phyloP scores from a whole-genome alignment of 2,329 filamentous ascomycete species.

The Zymoseptoria tritici region DNA sequence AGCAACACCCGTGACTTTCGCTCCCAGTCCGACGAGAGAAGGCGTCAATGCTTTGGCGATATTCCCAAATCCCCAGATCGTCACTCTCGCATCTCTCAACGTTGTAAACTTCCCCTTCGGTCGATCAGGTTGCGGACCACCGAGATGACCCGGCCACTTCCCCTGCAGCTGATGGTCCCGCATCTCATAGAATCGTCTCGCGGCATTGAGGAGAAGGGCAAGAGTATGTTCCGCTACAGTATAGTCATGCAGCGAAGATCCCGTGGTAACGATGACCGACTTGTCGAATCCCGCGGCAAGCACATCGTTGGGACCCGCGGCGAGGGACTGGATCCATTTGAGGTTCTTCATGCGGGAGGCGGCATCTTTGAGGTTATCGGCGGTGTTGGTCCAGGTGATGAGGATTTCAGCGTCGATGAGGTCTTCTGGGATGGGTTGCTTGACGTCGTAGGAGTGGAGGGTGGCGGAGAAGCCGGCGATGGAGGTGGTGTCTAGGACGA shows the following conservation, averaged over 20 bases:
- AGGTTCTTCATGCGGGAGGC: constrained; percentile 49
- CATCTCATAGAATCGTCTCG: constrained; percentile 55
- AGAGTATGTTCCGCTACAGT: constrained; percentile 60
- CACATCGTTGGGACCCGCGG: constrained; percentile 60
- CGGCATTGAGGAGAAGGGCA: constrained; percentile 49
- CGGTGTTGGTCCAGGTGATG: constrained; percentile 55
- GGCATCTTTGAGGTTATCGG: constrained; percentile 53
- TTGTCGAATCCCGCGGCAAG: constrained; percentile 51
- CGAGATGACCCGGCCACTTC: constrained; percentile 55
- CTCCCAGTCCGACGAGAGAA: constrained; percentile 48
- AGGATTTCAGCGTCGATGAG: constrained; percentile 54
- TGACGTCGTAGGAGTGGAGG: constrained; percentile 55
- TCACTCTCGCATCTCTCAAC: constrained; percentile 50
- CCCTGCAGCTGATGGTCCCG: constrained; percentile 52
- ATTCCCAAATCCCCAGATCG: constrained; percentile 61
- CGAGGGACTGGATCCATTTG: constrained; percentile 59
- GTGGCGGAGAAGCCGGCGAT: constrained; percentile 53
- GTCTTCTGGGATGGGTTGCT: constrained; percentile 48
- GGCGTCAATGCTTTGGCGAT: constrained; percentile 56
- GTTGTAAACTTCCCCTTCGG: constrained; percentile 52
- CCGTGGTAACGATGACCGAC: constrained; percentile 50
- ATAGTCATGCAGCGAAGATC: constrained; percentile 56
- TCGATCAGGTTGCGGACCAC: constrained; percentile 53
- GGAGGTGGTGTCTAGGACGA: constrained; percentile 48
- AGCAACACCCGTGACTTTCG: constrained; percentile 53